Evolutionary conservation across 1,284 basidiomycete species (phyloP).

Genomic region (Fistulinella cinereoalba): DNA sequence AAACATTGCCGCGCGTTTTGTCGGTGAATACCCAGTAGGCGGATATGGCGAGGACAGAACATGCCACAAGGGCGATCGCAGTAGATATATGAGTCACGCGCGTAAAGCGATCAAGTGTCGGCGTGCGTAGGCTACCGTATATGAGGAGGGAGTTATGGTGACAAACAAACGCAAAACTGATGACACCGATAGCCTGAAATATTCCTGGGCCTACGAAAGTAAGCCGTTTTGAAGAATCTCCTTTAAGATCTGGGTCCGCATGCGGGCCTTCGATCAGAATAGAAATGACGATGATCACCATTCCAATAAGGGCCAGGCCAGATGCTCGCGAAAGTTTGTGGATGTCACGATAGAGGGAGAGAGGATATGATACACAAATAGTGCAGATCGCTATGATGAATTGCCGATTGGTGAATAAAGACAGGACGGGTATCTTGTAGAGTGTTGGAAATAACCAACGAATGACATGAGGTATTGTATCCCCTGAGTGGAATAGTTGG

Average conservation of each 20-base stretch:
- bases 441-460: slow-evolving; percentile 83
- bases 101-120: slow-evolving; percentile 93
- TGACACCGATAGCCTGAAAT: slow-evolving; percentile 92
- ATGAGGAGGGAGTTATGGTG: slow-evolving; percentile 94
- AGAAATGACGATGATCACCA: slow-evolving; percentile 90
- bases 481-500: slow-evolving; percentile 49
- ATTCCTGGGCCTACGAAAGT: slow-evolving; percentile 75
- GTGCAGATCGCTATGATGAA: slow-evolving; percentile 89
- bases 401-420: slow-evolving; percentile 79
- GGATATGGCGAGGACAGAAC: slow-evolving; percentile 83
- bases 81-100: slow-evolving; percentile 93
- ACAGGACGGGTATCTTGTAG: slow-evolving; percentile 64
- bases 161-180: slow-evolving; percentile 93
- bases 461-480: slow-evolving; percentile 96
- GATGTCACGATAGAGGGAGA: slow-evolving; percentile 96
- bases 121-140: slow-evolving; percentile 89
- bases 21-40: slow-evolving; percentile 94
- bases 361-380: slow-evolving; percentile 86
- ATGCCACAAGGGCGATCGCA: slow-evolving; percentile 75
- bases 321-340: slow-evolving; percentile 95
- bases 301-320: slow-evolving; percentile 84
- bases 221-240: slow-evolving; percentile 68
- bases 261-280: slow-evolving; percentile 86
- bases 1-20: slow-evolving; percentile 89
- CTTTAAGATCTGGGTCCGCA: slow-evolving; percentile 77